phyloP scores from a whole-genome alignment of 2,329 filamentous ascomycete genomes.

The Phaeosphaeriaceae sp. region DNA sequence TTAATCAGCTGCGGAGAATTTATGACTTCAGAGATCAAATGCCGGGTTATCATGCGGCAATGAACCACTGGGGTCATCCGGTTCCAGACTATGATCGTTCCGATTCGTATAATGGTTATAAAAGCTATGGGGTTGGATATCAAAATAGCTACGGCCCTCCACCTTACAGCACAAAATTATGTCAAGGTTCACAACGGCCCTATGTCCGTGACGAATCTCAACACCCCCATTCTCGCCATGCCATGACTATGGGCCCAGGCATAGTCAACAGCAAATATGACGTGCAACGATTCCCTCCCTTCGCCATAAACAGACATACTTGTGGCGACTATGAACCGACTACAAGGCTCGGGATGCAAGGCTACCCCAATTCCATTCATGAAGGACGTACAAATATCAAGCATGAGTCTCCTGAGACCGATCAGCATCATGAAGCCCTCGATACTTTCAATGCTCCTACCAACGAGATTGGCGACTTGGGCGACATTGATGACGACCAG shows the following conservation, averaged over 20 bases:
- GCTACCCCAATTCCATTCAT: neutral
- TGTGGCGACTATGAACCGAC: neutral
- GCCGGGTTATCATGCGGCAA: neutral
- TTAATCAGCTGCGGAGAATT: slow-evolving; percentile 2
- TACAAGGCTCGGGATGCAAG: neutral
- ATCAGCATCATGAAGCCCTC: neutral
- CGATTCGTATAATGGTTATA: slow-evolving; percentile 10
- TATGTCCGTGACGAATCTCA: slow-evolving; percentile 1
- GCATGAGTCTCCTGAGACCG: slow-evolving; percentile 19
- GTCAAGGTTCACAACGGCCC: slow-evolving; percentile 4
- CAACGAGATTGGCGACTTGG: slow-evolving; percentile 3
- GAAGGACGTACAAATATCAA: slow-evolving; percentile 16
- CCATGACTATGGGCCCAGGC: slow-evolving; percentile 3
- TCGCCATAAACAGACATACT: neutral
- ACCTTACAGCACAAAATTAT: neutral
- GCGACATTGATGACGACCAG: slow-evolving; percentile 2
- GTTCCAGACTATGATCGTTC: slow-evolving; percentile 11
- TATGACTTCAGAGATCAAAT: slow-evolving; percentile 5
- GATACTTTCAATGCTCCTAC: slow-evolving; percentile 8
- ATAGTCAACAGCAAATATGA: too few relatives aligned
- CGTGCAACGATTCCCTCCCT: neutral
- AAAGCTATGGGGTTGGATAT: slow-evolving; percentile 6
- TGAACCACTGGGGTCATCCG: slow-evolving; percentile 10
- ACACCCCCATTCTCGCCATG: slow-evolving; percentile 3
- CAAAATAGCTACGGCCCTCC: neutral